These are phyloP conservation scores for Nitzschia putrida DNA, from an alignment of 108 stramenopile genomes.

Conservation along the genomic window DNA sequence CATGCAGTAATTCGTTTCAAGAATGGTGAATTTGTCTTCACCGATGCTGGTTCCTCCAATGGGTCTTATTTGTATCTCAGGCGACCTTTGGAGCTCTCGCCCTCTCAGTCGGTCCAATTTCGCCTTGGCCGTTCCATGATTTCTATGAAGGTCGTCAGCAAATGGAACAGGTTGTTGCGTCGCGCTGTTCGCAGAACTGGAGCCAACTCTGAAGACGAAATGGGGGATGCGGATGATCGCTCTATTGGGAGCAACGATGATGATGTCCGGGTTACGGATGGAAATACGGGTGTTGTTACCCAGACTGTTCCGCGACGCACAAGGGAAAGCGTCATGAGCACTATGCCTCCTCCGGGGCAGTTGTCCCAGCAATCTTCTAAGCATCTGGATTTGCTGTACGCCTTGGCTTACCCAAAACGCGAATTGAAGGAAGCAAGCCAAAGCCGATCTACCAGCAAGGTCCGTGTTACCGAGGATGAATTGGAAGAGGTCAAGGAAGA, in stretches of 20 bases:
- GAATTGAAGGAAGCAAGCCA: constrained; percentile 38
- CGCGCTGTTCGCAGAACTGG: constrained; percentile 69
- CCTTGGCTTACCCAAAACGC: constrained; percentile 78
- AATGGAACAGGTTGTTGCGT: constrained; percentile 80
- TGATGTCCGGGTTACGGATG: constrained; percentile 76
- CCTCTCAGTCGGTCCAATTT: constrained; percentile 81
- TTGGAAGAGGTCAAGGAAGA: not conserved
- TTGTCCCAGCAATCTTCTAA: constrained; percentile 74
- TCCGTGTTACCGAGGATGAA: constrained; percentile 9
- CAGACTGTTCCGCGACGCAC: constrained; percentile 63
- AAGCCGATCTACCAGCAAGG: constrained; percentile 31
- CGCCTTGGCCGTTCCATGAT: constrained; percentile 85
- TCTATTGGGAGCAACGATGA: constrained; percentile 86
- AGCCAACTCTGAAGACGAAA: constrained; percentile 27
- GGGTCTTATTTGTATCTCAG: constrained; percentile 87
- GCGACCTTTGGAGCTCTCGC: constrained; percentile 79
- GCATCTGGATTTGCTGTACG: constrained; percentile 81
- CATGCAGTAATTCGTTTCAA: constrained; percentile 89
- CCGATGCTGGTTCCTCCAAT: constrained; percentile 87
- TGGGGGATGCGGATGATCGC: constrained; percentile 54
- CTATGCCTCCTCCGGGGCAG: constrained; percentile 72
- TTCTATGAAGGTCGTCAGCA: constrained; percentile 88
- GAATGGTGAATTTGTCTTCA: constrained; percentile 90
- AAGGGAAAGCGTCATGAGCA: constrained; percentile 76
- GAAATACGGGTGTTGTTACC: constrained; percentile 65